Evolutionary conservation across 192 early-diverging fungal species (phyloP), one percentile per base, ranked within the genome.

Genomic region (Linderina pennispora): DNA sequence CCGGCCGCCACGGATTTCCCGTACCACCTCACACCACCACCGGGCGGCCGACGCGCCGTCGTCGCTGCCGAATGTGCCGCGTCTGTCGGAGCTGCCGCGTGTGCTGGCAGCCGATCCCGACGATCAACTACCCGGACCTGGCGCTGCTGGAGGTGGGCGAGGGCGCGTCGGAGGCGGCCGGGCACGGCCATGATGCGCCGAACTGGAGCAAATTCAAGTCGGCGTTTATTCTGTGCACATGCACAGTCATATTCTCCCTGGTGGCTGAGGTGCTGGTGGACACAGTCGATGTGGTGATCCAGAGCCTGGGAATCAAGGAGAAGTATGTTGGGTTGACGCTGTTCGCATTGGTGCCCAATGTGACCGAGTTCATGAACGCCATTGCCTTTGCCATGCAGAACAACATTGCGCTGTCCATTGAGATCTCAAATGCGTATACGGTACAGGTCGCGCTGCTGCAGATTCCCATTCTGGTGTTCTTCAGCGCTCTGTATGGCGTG

Each of bases 391-490:
- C 96, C 15, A 67, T 88, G 39, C 76, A 87, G 58, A 88, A 88
- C 48, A 94, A 93, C 61, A 87, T 88, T 66, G 82, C 80, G 0
- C 74, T 87, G 23, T 78, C 85, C 17, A 81, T 98, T 56, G 96
- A 98, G 73, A 95, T 98, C 49, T 92, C 90, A 23, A 94, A 91
- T 13, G 91, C 91, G 0, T 98, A 98, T 59, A 90, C 90, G 1
- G 80, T 95, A 35, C 96, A 98, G 57, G 92, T 93, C 3, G 89
- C 91, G 11, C 65, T 98, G 46, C 74, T 98, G 41, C 96, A 98
- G 61, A 93, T 98, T 47, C 96, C 96, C 1, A 85, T 85, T 10
- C 78, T 98, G 76, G 89, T 95, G 17, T 85, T 77, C 13, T 90
- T 92, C 59, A 90, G 87, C 18, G 75, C 65, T 8, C 85, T 76